Percentiles rank a stretch among this genome's conserved stretches.
Evolutionary conservation across 2,329 filamentous ascomycete species (phyloP).

Genomic region (Cladorrhinum sp.): DNA sequence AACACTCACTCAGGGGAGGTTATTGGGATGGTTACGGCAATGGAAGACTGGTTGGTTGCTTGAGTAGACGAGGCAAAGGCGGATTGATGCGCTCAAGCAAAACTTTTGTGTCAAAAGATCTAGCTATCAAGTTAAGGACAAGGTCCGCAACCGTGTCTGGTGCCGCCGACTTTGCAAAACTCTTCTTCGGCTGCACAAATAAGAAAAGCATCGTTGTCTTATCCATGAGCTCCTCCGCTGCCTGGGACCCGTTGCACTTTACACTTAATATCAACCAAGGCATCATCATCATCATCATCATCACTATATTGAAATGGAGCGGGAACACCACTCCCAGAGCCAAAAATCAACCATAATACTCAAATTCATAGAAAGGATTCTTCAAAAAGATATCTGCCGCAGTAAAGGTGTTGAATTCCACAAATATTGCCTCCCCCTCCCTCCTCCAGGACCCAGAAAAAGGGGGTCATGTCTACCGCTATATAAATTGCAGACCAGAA

Average conservation of each 20-base stretch:
- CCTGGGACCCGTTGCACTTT: neutral
- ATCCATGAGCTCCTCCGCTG: too few species aligned
- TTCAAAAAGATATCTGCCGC: too few species aligned
- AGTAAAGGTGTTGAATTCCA: too few species aligned
- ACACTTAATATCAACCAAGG: neutral
- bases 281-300: neutral
- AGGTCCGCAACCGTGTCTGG: neutral
- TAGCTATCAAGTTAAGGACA: neutral
- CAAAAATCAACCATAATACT: too few species aligned
- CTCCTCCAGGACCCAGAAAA: too few species aligned
- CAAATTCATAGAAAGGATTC: too few species aligned
- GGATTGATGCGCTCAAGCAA: neutral
- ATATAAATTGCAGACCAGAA: too few species aligned
- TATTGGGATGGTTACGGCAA: conserved; percentile 43
- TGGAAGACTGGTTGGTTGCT: conserved; percentile 30
- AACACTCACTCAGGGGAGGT: conserved; percentile 55
- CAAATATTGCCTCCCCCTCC: too few species aligned
- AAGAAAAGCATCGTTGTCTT: neutral
- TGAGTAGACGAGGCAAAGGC: neutral
- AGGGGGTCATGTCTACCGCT: too few species aligned
- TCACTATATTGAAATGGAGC: too few species aligned
- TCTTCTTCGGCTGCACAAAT: neutral
- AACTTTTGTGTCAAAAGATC: neutral
- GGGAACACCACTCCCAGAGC: too few species aligned
- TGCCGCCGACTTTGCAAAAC: conserved; percentile 1